A percentile compares a stretch with the other conserved stretches of the same genome.
phyloP scores from a whole-genome alignment of 768 basidiomycete genomes.

The Serendipita sp. region DNA sequence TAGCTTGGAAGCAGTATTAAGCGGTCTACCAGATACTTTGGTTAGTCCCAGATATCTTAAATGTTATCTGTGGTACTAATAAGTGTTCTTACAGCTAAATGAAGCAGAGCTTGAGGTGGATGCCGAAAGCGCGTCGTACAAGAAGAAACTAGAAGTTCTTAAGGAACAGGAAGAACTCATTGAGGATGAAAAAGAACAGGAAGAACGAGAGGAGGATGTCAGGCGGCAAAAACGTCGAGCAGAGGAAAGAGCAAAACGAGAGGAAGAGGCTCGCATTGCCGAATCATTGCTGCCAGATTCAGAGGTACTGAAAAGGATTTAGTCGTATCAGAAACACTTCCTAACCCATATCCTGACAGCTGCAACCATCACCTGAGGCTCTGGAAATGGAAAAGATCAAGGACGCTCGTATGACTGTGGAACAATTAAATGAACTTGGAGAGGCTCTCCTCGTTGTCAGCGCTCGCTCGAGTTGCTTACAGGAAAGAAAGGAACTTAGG shows the following conservation, averaged over 20 bases:
- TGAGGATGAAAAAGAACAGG: conserved; percentile 97
- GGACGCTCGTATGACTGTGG: conserved; percentile 90
- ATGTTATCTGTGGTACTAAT: conserved; percentile 3
- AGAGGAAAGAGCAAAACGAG: conserved; percentile 39
- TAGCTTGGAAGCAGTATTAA: conserved; percentile 78
- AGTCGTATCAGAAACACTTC: not conserved
- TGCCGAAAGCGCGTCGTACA: conserved; percentile 85
- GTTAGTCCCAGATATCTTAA: conserved; percentile 29
- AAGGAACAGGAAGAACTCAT: conserved; percentile 99
- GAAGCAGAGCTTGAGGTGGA: conserved; percentile 96
- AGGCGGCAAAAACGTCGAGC: conserved; percentile 70
- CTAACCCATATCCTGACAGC: not conserved
- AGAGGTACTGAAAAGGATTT: no score
- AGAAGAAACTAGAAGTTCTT: conserved; percentile 94
- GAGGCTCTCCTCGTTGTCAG: conserved; percentile 84
- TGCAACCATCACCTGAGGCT: conserved; percentile 37
- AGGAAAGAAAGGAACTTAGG: conserved; percentile 85
- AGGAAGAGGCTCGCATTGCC: conserved; percentile 59
- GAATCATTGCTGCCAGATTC: conserved; percentile 75
- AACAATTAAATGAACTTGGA: conserved; percentile 85
- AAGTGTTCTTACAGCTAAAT: conserved; percentile 47
- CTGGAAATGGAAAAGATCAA: conserved; percentile 38
- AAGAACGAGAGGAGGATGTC: conserved; percentile 81
- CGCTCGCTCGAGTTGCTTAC: conserved; percentile 84
- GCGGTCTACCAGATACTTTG: conserved; percentile 85